Base-by-base conservation (phyloP, 768 basidiomycete genomes). In the Leccinum longicurvipes region DNA sequence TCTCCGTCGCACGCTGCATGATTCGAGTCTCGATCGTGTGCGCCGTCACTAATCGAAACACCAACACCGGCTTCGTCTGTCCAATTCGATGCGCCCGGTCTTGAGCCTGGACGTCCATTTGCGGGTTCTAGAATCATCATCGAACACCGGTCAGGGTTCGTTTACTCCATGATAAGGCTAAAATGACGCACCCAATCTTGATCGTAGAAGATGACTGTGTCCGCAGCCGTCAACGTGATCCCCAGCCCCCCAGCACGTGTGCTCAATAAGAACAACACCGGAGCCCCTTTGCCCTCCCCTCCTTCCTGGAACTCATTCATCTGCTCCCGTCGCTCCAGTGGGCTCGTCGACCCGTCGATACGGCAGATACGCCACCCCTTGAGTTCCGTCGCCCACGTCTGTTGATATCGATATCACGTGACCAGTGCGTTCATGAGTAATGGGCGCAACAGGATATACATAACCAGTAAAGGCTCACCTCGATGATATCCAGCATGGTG, bases 41-140 rank as follows among this genome's bases (percentile, higher is more conserved):
- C 6, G 83, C 86, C 21, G 86, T 89, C 34, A 96, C 84, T 4
- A 98, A 78, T 36, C 96, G 80, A 75, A 92, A 96, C 55, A 97
- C 85, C 44, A 97, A 77, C 51, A 97, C 93, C 1, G 93, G 93
- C 60, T 78, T 86, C 27, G 84, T 97, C 73, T 98, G 96, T 2
- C 96, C 96, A 47, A 99, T 98, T 11, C 97, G 84, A 71, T 99
- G 96, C 0, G 94, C 94, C 32, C 96, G 82, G 63, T 97, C 96
- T 68, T 94, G 91, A 0, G 96, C 96, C 73, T 99, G 96, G 3
- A 91, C 77, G 61, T 99, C 96, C 86, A 95, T 94, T 75, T 97
- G 95, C 0, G 95, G 94, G 64, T 92, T 93, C 90, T 92, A 59
- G 15, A 52, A 25, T 31, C 39, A 41, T 41, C 8, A 19, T 41